Evolutionary conservation across 371 early-diverging fungal species (phyloP), one percentile per base, ranked within the genome.

Genomic region (Gilbertella persicaria): DNA sequence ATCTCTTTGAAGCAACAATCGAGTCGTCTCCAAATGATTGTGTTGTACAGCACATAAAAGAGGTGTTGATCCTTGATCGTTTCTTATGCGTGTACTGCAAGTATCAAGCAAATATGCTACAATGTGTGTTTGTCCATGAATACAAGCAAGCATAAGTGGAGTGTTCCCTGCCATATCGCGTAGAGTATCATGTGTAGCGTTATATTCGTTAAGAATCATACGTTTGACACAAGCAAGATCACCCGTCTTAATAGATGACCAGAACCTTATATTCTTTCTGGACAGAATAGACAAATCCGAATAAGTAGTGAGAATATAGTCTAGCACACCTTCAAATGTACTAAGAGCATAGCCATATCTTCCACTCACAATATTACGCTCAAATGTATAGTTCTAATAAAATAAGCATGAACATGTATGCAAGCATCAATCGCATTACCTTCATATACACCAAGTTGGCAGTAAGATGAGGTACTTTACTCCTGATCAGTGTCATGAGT

Each of bases 401-500:
- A 9, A n/a, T 37, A 16, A 41, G 13, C 19, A 25, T 28, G 13
- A 26, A 14, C 21, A 54, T 1, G 14, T 6, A 25, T 37, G 14
- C 13, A 24, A 17, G 14, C 10, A 5, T 9, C 8, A n/a, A 1
- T 13, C 2, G 14, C 33, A n/a, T 42, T 28, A 64, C 67, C 50
- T 71, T 76, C 73, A 83, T 83, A 36, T 81, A 83, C 7, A 69
- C 67, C n/a, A 79, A 38, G 41, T 81, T 79, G 6, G 81, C 80
- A 6, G 70, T 62, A 24, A 79, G 55, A 44, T 83, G 80, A 48
- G 80, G 78, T 28, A 79, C 68, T 23, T 67, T 76, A 21, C 79
- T 75, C 16, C 70, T 70, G 10, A 83, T 67, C 9, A 83, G 43
- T 0, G 81, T 79, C 24, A 81, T 60, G 16, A 83, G 50, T 17